Evolutionary conservation across 2,329 filamentous ascomycete genomes (phyloP), one percentile per base, ranked within the genome.

Genomic region (Aspergillus sp.): DNA sequence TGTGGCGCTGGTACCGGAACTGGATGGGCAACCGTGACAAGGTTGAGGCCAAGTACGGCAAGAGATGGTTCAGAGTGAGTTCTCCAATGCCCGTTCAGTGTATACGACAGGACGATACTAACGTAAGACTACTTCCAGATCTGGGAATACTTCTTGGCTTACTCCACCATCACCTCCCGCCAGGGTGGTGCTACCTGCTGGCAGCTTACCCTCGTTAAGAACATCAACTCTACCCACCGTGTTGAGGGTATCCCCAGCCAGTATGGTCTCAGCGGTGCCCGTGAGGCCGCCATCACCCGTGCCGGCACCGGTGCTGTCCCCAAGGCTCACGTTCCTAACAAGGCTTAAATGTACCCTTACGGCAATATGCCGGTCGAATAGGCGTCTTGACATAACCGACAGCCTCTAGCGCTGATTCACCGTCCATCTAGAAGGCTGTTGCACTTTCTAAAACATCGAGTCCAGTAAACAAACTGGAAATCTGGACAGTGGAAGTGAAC

Each of bases 1-100:
- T 99, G 64, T 98, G 95, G 95, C 87, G 91, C 74, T 98, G 95
- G 95, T 98, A 98, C 84, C 86, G 95, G 68, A 98, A 98, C 86
- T 98, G 95, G 95, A 85, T 97, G 77, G 92, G 84, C 79, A 98
- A 98, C 85, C 84, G 85, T 69, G 91, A 96, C 61, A 96, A 96
- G 83, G 91, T 97, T 63, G 87, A 90, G 78, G 92, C 91, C 74
- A 98, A 97, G 85, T 98, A 98, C 75, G 95, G 95, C 72, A 88
- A 90, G 74, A 85, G 91, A 74, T 99, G 95, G 95, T 99, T 91
- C 87, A 89, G 94, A 78, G 91, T 93, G 85, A 82, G 90, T 84
- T 63, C 66, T 57, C 4, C 12, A 13, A 36, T 1, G 23, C 12
- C 25, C 13, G 17, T 32, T 28, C 1, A 43, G 38, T 12, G 10